Evolutionary conservation across 345 rosid genomes (phyloP).

Genomic region (Brassica rapa): DNA sequence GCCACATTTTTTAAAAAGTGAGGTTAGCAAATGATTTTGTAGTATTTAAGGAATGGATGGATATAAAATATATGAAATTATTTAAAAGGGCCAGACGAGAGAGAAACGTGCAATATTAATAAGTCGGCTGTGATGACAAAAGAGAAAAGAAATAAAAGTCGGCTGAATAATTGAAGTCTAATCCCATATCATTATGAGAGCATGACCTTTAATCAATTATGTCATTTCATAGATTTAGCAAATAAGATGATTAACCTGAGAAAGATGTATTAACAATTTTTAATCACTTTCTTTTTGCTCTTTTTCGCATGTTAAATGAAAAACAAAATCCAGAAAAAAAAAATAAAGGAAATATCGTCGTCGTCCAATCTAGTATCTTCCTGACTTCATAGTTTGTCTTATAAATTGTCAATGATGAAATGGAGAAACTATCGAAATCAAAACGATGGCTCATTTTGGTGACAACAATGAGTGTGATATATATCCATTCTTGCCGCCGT

Average conservation of each 20-base stretch:
- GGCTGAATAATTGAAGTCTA: conserved; percentile 24
- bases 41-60: conserved; percentile 19
- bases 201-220: conserved; percentile 12
- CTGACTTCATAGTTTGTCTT: conserved; percentile 8
- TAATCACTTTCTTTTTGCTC: not conserved
- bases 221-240: conserved; percentile 1
- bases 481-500: conserved; percentile 5
- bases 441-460: not conserved
- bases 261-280: conserved; percentile 1
- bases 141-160: not conserved
- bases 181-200: conserved; percentile 22
- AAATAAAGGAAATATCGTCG: not conserved
- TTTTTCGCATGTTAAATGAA: not conserved
- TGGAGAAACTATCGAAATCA: conserved; percentile 2
- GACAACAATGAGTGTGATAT: conserved; percentile 4
- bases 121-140: conserved; percentile 22
- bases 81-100: not conserved
- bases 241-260: conserved; percentile 3
- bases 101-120: conserved; percentile 8
- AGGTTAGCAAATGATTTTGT: conserved; percentile 20
- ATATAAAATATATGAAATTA: not conserved
- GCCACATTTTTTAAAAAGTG: not conserved
- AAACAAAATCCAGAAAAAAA: not conserved
- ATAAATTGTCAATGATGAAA: not conserved
- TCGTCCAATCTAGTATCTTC: conserved; percentile 1